Evolutionary conservation across 257 asterid genomes (phyloP).

Genomic region (Lavandula angustifolia): DNA sequence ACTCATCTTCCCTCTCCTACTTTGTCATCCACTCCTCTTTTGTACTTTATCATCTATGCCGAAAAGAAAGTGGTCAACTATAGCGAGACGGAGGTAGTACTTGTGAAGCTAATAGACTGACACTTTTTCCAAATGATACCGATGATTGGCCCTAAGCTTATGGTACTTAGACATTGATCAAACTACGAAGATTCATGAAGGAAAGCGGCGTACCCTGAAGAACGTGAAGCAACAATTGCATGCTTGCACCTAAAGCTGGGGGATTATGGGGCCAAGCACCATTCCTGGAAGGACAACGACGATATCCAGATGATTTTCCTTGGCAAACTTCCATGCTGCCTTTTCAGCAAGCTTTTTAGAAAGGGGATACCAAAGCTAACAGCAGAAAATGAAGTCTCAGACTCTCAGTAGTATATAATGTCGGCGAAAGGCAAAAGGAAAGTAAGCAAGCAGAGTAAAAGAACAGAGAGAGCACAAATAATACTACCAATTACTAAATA

Average conservation of each 20-base stretch:
- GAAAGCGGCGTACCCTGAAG: constrained; percentile 63
- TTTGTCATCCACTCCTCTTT: no score
- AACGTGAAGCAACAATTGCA: constrained; percentile 64
- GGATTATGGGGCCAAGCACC: constrained; percentile 79
- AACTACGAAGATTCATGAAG: not conserved
- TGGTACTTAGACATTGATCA: not conserved
- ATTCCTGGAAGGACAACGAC: constrained; percentile 91
- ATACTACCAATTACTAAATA: not conserved
- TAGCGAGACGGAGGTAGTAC: no score
- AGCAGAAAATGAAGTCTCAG: constrained; percentile 20
- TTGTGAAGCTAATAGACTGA: no score
- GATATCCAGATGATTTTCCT: constrained; percentile 69
- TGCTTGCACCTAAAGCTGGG: constrained; percentile 75
- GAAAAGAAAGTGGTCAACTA: no score
- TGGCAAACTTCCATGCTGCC: constrained; percentile 87
- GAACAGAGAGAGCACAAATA: not conserved
- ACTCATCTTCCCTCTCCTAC: no score
- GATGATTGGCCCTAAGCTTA: no score
- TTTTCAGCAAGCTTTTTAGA: constrained; percentile 86
- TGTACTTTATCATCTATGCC: no score
- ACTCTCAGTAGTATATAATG: not conserved
- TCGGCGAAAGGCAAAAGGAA: constrained; percentile 1
- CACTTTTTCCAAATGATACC: no score
- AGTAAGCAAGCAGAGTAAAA: not conserved
- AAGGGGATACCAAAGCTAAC: constrained; percentile 80